phyloP scores from a whole-genome alignment of 345 rosid species.

The Eucalyptus polyanthemos region DNA sequence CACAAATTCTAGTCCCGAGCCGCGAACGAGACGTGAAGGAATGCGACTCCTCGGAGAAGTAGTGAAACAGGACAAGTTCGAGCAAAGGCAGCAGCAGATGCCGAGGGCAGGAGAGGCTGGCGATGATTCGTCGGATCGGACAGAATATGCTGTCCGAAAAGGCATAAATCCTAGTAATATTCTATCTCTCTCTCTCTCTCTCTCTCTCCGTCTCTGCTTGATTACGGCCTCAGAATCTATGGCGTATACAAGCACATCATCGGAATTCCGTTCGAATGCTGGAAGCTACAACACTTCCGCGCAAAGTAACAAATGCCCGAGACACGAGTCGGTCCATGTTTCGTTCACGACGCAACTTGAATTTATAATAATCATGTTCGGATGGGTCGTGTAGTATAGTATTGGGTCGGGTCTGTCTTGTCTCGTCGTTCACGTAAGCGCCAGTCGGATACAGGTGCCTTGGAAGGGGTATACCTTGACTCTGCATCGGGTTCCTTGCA shows the following conservation, averaged over 20 bases:
- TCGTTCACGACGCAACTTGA: not conserved
- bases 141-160: not conserved
- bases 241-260: not conserved
- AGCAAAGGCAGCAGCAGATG: not conserved
- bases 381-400: not conserved
- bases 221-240: not conserved
- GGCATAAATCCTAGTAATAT: not conserved
- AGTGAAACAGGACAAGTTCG: not conserved
- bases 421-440: not conserved
- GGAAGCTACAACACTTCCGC: not conserved
- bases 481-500: not conserved
- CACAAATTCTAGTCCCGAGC: not conserved
- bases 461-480: not conserved
- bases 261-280: not conserved
- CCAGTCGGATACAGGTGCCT: not conserved
- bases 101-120: not conserved
- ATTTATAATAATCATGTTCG: not conserved
- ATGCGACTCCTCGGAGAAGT: not conserved
- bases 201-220: not conserved
- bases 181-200: not conserved
- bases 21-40: not conserved
- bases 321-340: not conserved
- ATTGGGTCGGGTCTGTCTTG: not conserved
- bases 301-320: not conserved
- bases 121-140: not conserved